These are phyloP conservation scores for Anthracocystis setariae DNA, from an alignment of 1,284 basidiomycete genomes.

Conservation along the genomic window DNA sequence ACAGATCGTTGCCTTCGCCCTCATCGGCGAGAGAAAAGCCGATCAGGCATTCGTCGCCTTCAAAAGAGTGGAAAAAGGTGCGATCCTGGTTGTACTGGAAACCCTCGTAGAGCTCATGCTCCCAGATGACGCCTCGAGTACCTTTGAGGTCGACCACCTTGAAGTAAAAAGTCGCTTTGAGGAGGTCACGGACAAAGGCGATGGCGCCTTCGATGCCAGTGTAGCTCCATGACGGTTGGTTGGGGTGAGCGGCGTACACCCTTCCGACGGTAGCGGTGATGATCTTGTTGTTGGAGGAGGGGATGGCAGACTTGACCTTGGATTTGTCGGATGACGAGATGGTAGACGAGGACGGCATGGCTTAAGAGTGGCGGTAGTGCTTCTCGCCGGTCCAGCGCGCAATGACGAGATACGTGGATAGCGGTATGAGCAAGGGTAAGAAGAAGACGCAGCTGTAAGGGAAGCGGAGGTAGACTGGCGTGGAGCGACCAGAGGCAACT, in stretches of 20 bases:
- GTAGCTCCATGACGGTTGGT: conserved; percentile 57
- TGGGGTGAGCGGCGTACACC: conserved; percentile 61
- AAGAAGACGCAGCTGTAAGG: conserved; percentile 56
- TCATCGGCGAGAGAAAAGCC: conserved; percentile 91
- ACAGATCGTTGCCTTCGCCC: conserved; percentile 84
- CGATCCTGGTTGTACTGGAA: conserved; percentile 87
- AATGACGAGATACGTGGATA: conserved; percentile 60
- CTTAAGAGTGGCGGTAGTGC: conserved; percentile 50
- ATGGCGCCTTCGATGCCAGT: conserved; percentile 63
- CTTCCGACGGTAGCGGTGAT: conserved; percentile 65
- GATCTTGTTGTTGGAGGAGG: conserved; percentile 64
- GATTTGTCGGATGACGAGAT: conserved; percentile 64
- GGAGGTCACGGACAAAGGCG: conserved; percentile 60
- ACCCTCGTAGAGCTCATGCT: conserved; percentile 88
- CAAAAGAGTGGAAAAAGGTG: conserved; percentile 91
- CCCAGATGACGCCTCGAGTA: conserved; percentile 89
- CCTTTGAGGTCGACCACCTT: conserved; percentile 70
- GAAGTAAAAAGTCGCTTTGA: conserved; percentile 56
- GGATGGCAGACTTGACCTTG: conserved; percentile 63
- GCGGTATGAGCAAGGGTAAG: conserved; percentile 57
- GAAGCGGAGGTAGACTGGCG: conserved; percentile 32
- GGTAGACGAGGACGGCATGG: conserved; percentile 62
- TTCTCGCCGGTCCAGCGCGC: conserved; percentile 63
- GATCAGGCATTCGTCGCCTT: conserved; percentile 87
- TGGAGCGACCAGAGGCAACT: background rate